Evolutionary conservation across 441 rosid genomes (phyloP), one percentile per base, ranked within the genome.

Genomic region (Croton setiger): DNA sequence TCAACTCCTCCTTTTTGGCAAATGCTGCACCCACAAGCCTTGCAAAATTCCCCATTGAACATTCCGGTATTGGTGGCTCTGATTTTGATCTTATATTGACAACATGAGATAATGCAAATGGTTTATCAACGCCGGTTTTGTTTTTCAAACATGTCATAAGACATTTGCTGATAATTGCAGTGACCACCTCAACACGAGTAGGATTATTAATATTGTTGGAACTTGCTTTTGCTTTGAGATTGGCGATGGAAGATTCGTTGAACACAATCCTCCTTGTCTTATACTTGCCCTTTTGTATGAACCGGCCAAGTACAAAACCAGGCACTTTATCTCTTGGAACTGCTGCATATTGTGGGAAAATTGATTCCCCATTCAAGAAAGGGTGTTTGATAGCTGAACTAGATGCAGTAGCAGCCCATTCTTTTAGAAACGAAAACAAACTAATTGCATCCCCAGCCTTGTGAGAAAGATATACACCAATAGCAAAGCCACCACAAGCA

Each of bases 331-430:
- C 52, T 13, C 5, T 48, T 48, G 52, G 52, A 14, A 48, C 14
- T 48, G 3, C 18, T 2, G 14, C 7, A 37, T 2, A 37, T 8
- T 14, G 52, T 6, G 76, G 84, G 18, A 71, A 61, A 23, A 81
- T 20, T 13, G 67, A 21, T 2, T 72, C 36, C 12, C 64, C 41
- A n/a, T 23, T 27, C 33, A 81, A 75, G 14, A 33, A 55, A 0
- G 73, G 82, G 0, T 7, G 45, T 57, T 10, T 63, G 12, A 4
- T 17, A 52, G 4, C 23, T 21, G 72, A n/a, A 11, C 10, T 3
- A 62, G 60, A 57, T 68, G 39, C 1, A 78, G 62, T 4, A 17
- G 67, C 71, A 0, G 84, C 79, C 85, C 81, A 74, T 0, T 20
- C 52, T 1, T 72, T 57, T 15, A 72, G 10, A 39, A 84, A 79